Evolutionary conservation across 116 monocot species (phyloP).

Genomic region (Phalaenopsis hybrid): DNA sequence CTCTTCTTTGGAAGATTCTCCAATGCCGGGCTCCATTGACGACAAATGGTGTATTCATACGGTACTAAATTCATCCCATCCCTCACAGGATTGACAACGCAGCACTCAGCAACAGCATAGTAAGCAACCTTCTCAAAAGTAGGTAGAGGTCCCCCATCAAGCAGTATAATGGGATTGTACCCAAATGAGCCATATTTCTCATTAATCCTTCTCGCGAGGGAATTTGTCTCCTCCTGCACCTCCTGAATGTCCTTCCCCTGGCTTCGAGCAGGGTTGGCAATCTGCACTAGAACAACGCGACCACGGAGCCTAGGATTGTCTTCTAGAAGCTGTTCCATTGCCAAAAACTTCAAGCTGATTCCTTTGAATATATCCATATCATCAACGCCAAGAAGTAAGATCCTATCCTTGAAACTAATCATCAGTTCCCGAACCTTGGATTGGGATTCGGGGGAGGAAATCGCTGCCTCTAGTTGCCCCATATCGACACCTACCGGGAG

Average conservation of each 20-base stretch:
- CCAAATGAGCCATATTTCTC: conserved; percentile 6
- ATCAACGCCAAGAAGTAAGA: conserved; percentile 28
- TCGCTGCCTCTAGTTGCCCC: conserved; percentile 15
- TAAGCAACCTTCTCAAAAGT: conserved; percentile 23
- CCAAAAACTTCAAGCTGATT: conserved; percentile 27
- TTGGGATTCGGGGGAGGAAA: conserved; percentile 15
- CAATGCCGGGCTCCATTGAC: conserved; percentile 24
- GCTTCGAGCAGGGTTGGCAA: conserved; percentile 27
- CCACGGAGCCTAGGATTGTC: conserved; percentile 13
- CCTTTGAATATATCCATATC: conserved; percentile 44
- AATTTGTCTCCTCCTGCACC: conserved; percentile 9
- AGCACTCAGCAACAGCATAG: conserved; percentile 28
- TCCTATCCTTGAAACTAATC: conserved; percentile 19
- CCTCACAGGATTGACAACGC: conserved; percentile 28
- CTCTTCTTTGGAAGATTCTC: conserved; percentile 17
- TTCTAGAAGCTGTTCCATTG: conserved; percentile 16
- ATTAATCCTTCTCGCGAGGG: conserved; percentile 23
- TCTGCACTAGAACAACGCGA: conserved; percentile 25
- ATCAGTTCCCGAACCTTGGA: conserved; percentile 25
- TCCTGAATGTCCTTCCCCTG: conserved; percentile 22
- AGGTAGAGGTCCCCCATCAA: conserved; percentile 8
- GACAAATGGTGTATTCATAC: conserved; percentile 32
- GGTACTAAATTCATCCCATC: conserved; percentile 43
- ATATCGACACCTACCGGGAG: conserved; percentile 29
- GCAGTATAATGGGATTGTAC: conserved; percentile 24